These are phyloP conservation scores for Tolypocladium amazonense DNA, from an alignment of 2,329 filamentous ascomycete species.

Conservation along the genomic window DNA sequence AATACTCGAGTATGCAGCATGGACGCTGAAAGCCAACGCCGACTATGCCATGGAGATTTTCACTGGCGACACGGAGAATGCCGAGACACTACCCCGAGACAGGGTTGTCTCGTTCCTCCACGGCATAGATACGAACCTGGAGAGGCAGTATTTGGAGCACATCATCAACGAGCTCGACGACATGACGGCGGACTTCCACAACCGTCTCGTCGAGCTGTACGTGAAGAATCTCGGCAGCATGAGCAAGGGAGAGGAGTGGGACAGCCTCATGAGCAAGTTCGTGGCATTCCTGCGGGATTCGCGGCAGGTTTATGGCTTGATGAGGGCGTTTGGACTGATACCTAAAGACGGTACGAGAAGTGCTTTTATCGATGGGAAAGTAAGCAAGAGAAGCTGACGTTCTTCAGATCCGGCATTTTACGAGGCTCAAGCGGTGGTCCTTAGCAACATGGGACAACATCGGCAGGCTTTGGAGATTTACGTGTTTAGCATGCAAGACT, in stretches of 20 bases:
- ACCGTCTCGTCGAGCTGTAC: slow-evolving; percentile 63
- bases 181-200: slow-evolving; percentile 75
- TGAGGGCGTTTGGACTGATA: slow-evolving; percentile 65
- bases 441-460: slow-evolving; percentile 92
- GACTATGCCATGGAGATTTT: slow-evolving; percentile 86
- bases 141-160: slow-evolving; percentile 80
- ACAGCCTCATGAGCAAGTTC: slow-evolving; percentile 53
- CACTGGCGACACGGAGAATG: slow-evolving; percentile 85
- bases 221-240: slow-evolving; percentile 45
- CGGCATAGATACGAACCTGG: slow-evolving; percentile 57
- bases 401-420: slow-evolving; percentile 68
- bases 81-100: slow-evolving; percentile 74
- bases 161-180: slow-evolving; percentile 83
- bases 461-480: slow-evolving; percentile 96
- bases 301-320: slow-evolving; percentile 64
- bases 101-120: slow-evolving; percentile 66
- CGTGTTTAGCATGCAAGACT: slow-evolving; percentile 86
- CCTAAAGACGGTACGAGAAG: slow-evolving; percentile 59
- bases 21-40: slow-evolving; percentile 67
- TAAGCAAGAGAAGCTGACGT: slow-evolving; percentile 2
- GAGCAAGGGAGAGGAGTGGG: slow-evolving; percentile 37
- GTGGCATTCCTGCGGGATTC: slow-evolving; percentile 67
- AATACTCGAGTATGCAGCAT: slow-evolving; percentile 82
- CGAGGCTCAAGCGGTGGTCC: slow-evolving; percentile 79
- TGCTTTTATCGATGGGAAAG: too few relatives aligned